These are phyloP conservation scores for Raffaelea albimanens DNA, from an alignment of 2,329 filamentous ascomycete genomes.

Conservation along the genomic window DNA sequence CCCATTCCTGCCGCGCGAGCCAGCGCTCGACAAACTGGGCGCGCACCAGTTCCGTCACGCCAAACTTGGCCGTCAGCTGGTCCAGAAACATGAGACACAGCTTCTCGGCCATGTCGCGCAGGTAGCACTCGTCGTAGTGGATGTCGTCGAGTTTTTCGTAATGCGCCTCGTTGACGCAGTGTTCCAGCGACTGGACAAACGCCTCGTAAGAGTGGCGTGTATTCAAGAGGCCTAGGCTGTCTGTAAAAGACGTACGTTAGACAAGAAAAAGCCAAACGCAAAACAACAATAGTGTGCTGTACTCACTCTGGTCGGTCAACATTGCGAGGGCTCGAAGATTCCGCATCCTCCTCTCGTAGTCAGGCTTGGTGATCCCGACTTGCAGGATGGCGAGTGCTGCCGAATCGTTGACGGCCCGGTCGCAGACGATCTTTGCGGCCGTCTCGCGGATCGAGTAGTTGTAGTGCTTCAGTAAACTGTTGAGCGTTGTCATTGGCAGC, in stretches of 20 bases:
- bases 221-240: slow-evolving; percentile 38
- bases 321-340: slow-evolving; percentile 47
- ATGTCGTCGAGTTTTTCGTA: slow-evolving; percentile 43
- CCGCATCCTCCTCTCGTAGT: slow-evolving; percentile 49
- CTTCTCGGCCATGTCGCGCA: slow-evolving; percentile 53
- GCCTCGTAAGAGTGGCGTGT: slow-evolving; percentile 42
- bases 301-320: slow-evolving; percentile 39
- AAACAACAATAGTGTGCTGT: slow-evolving; percentile 14
- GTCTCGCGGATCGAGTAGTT: slow-evolving; percentile 66
- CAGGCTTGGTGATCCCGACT: slow-evolving; percentile 47
- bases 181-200: slow-evolving; percentile 50
- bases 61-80: slow-evolving; percentile 51
- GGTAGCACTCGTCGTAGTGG: slow-evolving; percentile 52
- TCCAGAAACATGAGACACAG: slow-evolving; percentile 48
- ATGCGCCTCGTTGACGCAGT: slow-evolving; percentile 39
- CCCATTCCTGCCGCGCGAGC: slow-evolving; percentile 67
- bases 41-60: slow-evolving; percentile 46
- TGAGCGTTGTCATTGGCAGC: slow-evolving; percentile 54
- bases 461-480: slow-evolving; percentile 59
- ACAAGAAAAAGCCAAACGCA: slow-evolving; percentile 14
- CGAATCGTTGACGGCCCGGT: slow-evolving; percentile 49
- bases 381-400: slow-evolving; percentile 41
- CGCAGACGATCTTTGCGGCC: slow-evolving; percentile 48
- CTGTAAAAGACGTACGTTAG: slow-evolving; percentile 15
- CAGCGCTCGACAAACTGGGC: slow-evolving; percentile 62